Percentiles rank a stretch among this genome's conserved stretches.
phyloP scores from a whole-genome alignment of 441 rosid species.

The Pelargonium cotyledonis region DNA sequence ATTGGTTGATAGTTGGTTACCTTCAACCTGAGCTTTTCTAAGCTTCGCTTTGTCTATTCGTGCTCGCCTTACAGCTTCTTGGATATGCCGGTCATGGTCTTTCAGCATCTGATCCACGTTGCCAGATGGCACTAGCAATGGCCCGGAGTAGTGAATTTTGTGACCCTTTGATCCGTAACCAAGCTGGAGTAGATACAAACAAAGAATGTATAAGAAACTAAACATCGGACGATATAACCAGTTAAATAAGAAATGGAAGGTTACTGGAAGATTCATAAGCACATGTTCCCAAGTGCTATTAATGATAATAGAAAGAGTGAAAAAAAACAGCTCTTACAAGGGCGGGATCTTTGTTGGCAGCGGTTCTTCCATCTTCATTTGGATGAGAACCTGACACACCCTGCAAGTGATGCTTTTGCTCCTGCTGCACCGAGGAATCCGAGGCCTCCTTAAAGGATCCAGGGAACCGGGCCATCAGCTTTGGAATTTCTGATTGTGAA shows the following conservation, averaged over 20 bases:
- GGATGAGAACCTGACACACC: constrained; percentile 31
- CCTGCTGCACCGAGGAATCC: constrained; percentile 49
- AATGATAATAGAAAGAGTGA: too few species aligned
- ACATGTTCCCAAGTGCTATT: too few species aligned
- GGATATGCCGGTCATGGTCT: constrained; percentile 91
- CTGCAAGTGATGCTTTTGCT: constrained; percentile 41
- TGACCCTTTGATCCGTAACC: constrained; percentile 86
- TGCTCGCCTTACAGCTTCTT: constrained; percentile 88
- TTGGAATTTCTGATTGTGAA: constrained; percentile 47
- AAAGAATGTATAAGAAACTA: constrained; percentile 10
- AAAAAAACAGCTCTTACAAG: constrained; percentile 44
- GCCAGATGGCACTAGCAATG: constrained; percentile 69
- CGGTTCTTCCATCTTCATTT: constrained; percentile 50
- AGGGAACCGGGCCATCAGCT: constrained; percentile 65
- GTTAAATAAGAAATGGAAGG: not conserved
- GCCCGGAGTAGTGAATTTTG: constrained; percentile 85
- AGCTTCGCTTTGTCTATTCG: constrained; percentile 76
- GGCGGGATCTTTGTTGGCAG: constrained; percentile 55
- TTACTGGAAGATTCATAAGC: not conserved
- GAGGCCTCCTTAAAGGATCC: constrained; percentile 86
- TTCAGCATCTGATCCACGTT: constrained; percentile 85
- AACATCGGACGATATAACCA: not conserved
- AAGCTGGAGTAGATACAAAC: constrained; percentile 37
- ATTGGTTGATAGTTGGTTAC: constrained; percentile 46
- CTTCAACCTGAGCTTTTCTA: constrained; percentile 54